These are phyloP conservation scores for Isabelozyma gotoi DNA, from an alignment of 805 yeast genomes.

Conservation along the genomic window DNA sequence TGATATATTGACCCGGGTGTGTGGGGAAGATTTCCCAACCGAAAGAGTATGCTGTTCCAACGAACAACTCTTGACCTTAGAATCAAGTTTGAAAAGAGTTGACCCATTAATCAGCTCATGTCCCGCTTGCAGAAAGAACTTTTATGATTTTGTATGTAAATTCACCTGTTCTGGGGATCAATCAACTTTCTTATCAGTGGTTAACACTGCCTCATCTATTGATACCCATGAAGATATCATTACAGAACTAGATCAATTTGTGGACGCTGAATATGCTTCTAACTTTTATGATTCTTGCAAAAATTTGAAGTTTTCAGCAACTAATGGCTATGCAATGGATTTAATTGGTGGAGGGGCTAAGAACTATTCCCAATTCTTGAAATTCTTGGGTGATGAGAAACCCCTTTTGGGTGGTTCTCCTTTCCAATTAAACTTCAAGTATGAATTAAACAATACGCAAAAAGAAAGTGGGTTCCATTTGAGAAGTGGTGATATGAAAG, in stretches of 20 bases:
- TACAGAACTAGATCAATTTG: slow-evolving; percentile 64
- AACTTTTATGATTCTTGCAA: slow-evolving; percentile 81
- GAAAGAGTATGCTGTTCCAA: slow-evolving; percentile 67
- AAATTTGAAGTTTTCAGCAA: slow-evolving; percentile 86
- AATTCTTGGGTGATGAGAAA: slow-evolving; percentile 91
- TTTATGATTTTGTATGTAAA: slow-evolving; percentile 77
- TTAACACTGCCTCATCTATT: slow-evolving; percentile 47
- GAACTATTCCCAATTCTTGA: slow-evolving; percentile 67
- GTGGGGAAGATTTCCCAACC: slow-evolving; percentile 69
- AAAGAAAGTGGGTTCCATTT: slow-evolving; percentile 17
- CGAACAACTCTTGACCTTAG: slow-evolving; percentile 58
- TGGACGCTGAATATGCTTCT: slow-evolving; percentile 59
- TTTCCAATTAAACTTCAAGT: slow-evolving; percentile 81
- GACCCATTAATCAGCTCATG: slow-evolving; percentile 50
- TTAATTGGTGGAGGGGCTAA: slow-evolving; percentile 96
- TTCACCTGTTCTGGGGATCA: slow-evolving; percentile 91
- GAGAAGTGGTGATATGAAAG: slow-evolving; percentile 28
- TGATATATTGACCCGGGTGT: slow-evolving; percentile 51
- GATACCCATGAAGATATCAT: slow-evolving; percentile 60
- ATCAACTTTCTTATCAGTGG: slow-evolving; percentile 68
- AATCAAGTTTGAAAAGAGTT: slow-evolving; percentile 46
- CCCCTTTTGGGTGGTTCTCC: slow-evolving; percentile 95
- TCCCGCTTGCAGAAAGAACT: slow-evolving; percentile 90
- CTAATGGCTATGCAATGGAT: slow-evolving; percentile 96
- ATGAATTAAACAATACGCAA: slow-evolving; percentile 23